A percentile compares a stretch with the other conserved stretches of the same genome.
Evolutionary conservation across 306 rosid genomes (phyloP).

Genomic region (Parietaria judaica): DNA sequence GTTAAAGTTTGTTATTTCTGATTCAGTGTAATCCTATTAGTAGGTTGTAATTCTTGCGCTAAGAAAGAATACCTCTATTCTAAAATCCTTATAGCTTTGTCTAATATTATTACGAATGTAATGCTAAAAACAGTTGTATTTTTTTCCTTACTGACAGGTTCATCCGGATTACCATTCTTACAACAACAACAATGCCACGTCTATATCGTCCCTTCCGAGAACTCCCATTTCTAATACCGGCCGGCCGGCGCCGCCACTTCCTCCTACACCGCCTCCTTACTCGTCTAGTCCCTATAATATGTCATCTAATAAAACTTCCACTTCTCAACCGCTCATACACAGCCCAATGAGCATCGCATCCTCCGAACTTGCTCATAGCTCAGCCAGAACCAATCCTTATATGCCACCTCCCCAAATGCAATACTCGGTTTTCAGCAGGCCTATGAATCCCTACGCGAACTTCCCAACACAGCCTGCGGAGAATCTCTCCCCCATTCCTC

Average conservation of each 20-base stretch:
- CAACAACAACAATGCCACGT: slow-evolving; percentile 41
- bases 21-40: too few relatives aligned
- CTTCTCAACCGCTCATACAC: slow-evolving; percentile 48
- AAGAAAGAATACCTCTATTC: too few relatives aligned
- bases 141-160: slow-evolving; percentile 40
- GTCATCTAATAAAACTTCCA: slow-evolving; percentile 45
- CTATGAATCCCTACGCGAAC: slow-evolving; percentile 41
- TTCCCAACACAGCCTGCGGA: slow-evolving; percentile 63
- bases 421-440: slow-evolving; percentile 48
- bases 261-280: slow-evolving; percentile 91
- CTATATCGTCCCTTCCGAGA: slow-evolving; percentile 48
- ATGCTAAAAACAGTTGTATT: background rate
- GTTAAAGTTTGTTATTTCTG: too few relatives aligned
- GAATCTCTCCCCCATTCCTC: slow-evolving; percentile 43
- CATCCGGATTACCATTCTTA: slow-evolving; percentile 56
- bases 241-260: slow-evolving; percentile 94
- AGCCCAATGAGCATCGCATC: slow-evolving; percentile 44
- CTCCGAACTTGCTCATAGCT: slow-evolving; percentile 45
- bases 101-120: too few relatives aligned
- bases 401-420: slow-evolving; percentile 42
- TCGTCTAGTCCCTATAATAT: slow-evolving; percentile 57
- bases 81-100: too few relatives aligned
- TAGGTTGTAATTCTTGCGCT: too few relatives aligned
- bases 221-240: slow-evolving; percentile 55
- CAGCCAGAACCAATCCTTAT: slow-evolving; percentile 47